These are phyloP conservation scores for Wickerhamomyces queroliae DNA, from an alignment of 805 yeast species.

Conservation along the genomic window DNA sequence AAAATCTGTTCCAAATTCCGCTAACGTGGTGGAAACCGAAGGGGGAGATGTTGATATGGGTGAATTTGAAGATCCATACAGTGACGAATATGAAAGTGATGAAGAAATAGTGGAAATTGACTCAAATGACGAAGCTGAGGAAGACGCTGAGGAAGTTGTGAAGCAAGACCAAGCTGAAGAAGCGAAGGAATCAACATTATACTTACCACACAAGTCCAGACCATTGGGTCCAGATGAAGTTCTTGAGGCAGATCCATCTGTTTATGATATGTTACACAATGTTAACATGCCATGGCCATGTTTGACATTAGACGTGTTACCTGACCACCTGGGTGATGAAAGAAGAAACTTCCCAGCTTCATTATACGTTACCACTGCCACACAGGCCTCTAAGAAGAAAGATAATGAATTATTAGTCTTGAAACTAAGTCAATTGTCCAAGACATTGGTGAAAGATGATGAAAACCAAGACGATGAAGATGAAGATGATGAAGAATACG, in stretches of 20 bases:
- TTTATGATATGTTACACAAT: slow-evolving; percentile 93
- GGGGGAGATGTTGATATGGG: slow-evolving; percentile 58
- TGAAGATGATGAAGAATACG: slow-evolving; percentile 66
- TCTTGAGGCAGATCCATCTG: slow-evolving; percentile 92
- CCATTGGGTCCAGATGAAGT: slow-evolving; percentile 96
- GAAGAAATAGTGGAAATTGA: slow-evolving; percentile 84
- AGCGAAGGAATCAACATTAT: slow-evolving; percentile 43
- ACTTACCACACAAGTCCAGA: slow-evolving; percentile 81
- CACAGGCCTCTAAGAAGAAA: slow-evolving; percentile 83
- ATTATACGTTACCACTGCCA: slow-evolving; percentile 81
- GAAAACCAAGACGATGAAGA: slow-evolving; percentile 71
- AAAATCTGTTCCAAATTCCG: slow-evolving; percentile 12
- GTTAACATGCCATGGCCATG: slow-evolving; percentile 97
- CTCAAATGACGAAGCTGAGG: slow-evolving; percentile 45
- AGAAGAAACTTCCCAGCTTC: slow-evolving; percentile 89
- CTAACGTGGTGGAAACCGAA: slow-evolving; percentile 24
- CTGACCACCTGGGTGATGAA: slow-evolving; percentile 82
- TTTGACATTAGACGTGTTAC: slow-evolving; percentile 81
- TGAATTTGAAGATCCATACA: slow-evolving; percentile 83
- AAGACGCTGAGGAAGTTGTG: slow-evolving; percentile 29
- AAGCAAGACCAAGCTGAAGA: slow-evolving; percentile 30
- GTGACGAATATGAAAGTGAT: slow-evolving; percentile 90
- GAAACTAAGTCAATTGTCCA: slow-evolving; percentile 74
- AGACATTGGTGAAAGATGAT: slow-evolving; percentile 80
- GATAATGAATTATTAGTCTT: slow-evolving; percentile 86